Evolutionary conservation across 805 yeast genomes (phyloP).

Genomic region (Wickerhamiella spandovensis): DNA sequence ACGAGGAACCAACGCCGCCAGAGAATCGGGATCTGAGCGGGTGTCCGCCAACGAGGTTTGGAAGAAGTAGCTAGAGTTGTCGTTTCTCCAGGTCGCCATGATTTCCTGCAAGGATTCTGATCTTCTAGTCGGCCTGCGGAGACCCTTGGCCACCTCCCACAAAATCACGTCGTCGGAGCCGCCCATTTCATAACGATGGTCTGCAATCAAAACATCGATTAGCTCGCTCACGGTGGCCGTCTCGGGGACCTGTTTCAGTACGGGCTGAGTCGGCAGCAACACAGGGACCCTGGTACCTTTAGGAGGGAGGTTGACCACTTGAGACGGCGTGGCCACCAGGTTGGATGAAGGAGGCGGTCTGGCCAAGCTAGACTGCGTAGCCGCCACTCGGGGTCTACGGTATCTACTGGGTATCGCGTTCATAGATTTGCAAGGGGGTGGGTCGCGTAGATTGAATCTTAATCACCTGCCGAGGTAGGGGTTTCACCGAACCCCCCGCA

Average conservation of each 20-base stretch:
- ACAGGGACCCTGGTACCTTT: conserved; percentile 7
- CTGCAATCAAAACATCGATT: conserved; percentile 14
- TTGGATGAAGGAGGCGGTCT: background rate
- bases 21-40: conserved; percentile 17
- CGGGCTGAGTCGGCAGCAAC: conserved; percentile 19
- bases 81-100: conserved; percentile 13
- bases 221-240: conserved; percentile 10
- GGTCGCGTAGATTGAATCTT: background rate
- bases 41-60: conserved; percentile 13
- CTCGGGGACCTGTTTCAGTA: conserved; percentile 9
- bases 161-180: conserved; percentile 17
- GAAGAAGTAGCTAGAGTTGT: conserved; percentile 7
- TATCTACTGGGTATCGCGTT: background rate
- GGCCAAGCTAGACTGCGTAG: background rate
- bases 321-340: background rate
- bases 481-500: background rate
- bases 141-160: conserved; percentile 21
- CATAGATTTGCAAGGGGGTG: background rate
- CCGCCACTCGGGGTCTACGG: background rate
- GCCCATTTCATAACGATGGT: conserved; percentile 17
- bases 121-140: conserved; percentile 19
- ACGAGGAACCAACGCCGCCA: conserved; percentile 23
- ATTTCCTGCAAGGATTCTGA: conserved; percentile 16
- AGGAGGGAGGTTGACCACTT: background rate
- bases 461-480: background rate